Evolutionary conservation across 1,139 yeast species (phyloP), one percentile per base, ranked within the genome.

Genomic region (Saccharomyces uvarum): DNA sequence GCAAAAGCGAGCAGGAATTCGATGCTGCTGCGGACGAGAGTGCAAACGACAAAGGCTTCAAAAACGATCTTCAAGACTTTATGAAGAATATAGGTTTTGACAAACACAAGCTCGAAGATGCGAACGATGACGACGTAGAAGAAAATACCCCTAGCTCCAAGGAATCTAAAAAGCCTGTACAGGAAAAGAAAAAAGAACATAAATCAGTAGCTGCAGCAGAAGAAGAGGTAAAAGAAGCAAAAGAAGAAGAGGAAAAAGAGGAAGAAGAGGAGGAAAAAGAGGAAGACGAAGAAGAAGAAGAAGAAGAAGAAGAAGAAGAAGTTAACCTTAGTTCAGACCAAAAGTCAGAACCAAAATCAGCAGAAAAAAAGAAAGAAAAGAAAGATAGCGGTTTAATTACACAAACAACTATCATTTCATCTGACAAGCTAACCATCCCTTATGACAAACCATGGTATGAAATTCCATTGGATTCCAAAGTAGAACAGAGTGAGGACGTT

Each of bases 371-470:
- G 61, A 54, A 67, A 65, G 64, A 63, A 69, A 64, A 63, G 77
- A 77, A 66, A 77, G 76, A 68, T 65, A 57, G 58, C 49, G 69
- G 68, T 29, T 57, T 67, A 50, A 61, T 84, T 32, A 75, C 79
- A 14, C 76, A 81, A 59, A 71, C 83, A 44, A 75, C 81, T 50
- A 74, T 84, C 2, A 84, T 85, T 21, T 75, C 75, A 51, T 75
- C 84, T 19, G 80, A 81, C 47, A 83, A 80, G 59, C 75, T 88
- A 50, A 57, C 76, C 0, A 73, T 89, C 38, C 84, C 86, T 21
- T 81, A 85, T 46, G 80, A 86, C 63, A 75, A 81, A 19, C 90
- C 86, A 60, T 89, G 97, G 97, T 88, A 83, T 69, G 80, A 84
- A 58, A 70, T 75, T 13, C 76, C 80, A 19, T 66, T 77, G 13